These are phyloP conservation scores for Dioscorea cayenensis DNA, from an alignment of 116 monocot species.

Conservation along the genomic window DNA sequence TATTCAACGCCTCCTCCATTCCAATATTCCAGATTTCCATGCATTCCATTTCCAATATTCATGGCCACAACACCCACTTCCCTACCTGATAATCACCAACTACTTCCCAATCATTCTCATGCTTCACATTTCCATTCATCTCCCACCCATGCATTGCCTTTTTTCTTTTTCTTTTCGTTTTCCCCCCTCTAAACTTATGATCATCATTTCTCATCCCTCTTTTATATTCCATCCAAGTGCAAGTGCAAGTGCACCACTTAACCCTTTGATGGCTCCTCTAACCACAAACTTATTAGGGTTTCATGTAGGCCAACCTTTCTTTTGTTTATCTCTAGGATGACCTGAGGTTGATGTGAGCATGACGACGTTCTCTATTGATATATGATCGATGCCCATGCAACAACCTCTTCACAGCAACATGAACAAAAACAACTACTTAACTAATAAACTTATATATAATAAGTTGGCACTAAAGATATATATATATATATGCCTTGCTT, in stretches of 20 bases:
- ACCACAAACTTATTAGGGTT: background rate
- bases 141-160: background rate
- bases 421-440: too few relatives aligned
- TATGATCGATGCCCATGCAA: background rate
- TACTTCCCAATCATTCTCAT: conserved; percentile 12
- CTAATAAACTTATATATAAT: too few relatives aligned
- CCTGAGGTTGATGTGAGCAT: background rate
- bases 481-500: too few relatives aligned
- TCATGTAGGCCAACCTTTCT: too few relatives aligned
- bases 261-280: conserved; percentile 13
- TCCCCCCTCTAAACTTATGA: background rate
- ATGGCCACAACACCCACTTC: too few relatives aligned
- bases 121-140: conserved; percentile 1
- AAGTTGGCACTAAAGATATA: too few relatives aligned
- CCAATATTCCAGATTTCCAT: too few relatives aligned
- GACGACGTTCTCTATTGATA: background rate
- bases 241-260: conserved; percentile 33
- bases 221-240: conserved; percentile 19
- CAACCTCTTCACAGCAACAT: background rate
- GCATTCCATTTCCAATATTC: too few relatives aligned
- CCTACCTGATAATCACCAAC: conserved; percentile 10
- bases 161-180: background rate
- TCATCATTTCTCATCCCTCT: background rate
- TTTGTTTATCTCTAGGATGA: background rate
- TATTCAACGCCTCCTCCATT: too few relatives aligned